Conservation (phyloP, 139 green algal genomes). For the Picochlorum sp. region DNA sequence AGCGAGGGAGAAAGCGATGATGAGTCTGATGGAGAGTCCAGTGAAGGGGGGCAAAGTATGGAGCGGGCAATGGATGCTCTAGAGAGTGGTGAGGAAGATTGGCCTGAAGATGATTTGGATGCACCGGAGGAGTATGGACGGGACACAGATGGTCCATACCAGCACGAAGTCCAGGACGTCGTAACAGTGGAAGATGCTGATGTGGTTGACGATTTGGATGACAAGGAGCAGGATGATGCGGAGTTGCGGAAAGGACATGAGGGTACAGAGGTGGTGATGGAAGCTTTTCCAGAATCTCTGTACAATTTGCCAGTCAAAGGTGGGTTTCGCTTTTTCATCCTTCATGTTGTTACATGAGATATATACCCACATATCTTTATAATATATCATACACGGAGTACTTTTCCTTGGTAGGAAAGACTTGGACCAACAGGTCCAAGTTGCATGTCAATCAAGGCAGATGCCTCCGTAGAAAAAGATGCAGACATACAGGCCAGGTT, state of each 20-base stretch:
- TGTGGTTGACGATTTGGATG: slow-evolving; percentile 9
- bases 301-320: slow-evolving; percentile 40
- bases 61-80: neutral
- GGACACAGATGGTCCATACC: neutral
- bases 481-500: too few species aligned
- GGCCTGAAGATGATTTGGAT: slow-evolving; percentile 1
- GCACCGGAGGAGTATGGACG: neutral
- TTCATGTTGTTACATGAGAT: too few species aligned
- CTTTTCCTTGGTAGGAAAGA: slow-evolving; percentile 16
- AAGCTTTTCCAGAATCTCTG: slow-evolving; percentile 64
- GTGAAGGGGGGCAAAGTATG: slow-evolving; percentile 1
- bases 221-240: slow-evolving; percentile 21
- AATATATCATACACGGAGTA: slow-evolving; percentile 5
- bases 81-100: neutral
- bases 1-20: slow-evolving; percentile 31
- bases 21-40: neutral
- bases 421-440: neutral
- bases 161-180: neutral
- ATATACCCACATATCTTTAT: neutral
- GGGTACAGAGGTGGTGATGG: slow-evolving; percentile 5
- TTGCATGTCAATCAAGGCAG: slow-evolving; percentile 15
- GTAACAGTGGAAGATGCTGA: slow-evolving; percentile 3
- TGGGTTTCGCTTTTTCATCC: slow-evolving; percentile 19
- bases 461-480: slow-evolving; percentile 25
- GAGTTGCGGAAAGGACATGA: neutral